These are phyloP conservation scores for Lepidium africanum DNA, from an alignment of 345 rosid species.

Conservation along the genomic window DNA sequence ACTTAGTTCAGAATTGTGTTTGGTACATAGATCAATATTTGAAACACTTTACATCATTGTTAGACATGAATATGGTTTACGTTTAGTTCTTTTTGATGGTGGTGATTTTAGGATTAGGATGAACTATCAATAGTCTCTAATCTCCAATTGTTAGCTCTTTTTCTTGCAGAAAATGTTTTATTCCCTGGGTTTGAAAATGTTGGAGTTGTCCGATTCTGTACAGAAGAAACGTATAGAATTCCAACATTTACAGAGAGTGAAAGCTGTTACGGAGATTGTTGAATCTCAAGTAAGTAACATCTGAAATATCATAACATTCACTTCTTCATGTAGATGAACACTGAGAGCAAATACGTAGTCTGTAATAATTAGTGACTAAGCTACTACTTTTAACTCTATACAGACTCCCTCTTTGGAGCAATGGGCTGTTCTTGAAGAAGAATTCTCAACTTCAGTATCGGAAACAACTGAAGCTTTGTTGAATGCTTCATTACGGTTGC, in stretches of 20 bases:
- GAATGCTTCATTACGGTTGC: constrained; percentile 54
- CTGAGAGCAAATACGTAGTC: neutral
- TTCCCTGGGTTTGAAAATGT: constrained; percentile 47
- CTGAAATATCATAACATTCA: neutral
- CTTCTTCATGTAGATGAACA: neutral
- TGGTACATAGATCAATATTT: neutral
- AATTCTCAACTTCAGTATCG: constrained; percentile 44
- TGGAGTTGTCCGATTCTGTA: constrained; percentile 54
- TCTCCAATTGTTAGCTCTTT: neutral
- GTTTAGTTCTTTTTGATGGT: neutral
- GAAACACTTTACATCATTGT: neutral
- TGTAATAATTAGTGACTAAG: neutral
- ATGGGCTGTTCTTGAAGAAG: constrained; percentile 53
- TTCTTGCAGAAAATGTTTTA: constrained; percentile 53
- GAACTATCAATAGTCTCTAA: neutral
- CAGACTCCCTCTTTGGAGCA: constrained; percentile 72
- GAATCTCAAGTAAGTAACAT: constrained; percentile 57
- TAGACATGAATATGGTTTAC: neutral
- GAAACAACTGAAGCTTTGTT: constrained; percentile 56
- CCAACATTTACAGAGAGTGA: constrained; percentile 32
- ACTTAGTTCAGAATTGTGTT: neutral
- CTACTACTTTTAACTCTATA: constrained; percentile 7
- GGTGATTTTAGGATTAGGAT: neutral
- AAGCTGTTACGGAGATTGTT: constrained; percentile 43
- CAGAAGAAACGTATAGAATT: constrained; percentile 54